Conservation (phyloP, 1,284 basidiomycete species). For the Anthracocystis setariae region DNA sequence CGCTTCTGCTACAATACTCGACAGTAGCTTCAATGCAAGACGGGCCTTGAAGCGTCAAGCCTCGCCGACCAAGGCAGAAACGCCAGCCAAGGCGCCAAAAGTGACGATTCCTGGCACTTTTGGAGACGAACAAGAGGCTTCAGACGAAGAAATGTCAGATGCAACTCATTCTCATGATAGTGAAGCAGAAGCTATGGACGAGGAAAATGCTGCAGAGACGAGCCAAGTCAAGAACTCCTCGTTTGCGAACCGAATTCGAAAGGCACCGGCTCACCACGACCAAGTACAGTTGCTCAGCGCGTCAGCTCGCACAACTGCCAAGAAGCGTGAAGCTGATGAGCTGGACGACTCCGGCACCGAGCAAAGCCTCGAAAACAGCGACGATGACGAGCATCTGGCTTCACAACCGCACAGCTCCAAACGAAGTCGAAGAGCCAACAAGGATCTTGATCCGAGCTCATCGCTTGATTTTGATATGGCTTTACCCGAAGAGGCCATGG, state of each 20-base stretch:
- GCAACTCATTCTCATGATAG: constrained; percentile 1
- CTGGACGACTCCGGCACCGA: constrained; percentile 24
- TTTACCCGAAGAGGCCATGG: constrained; percentile 34
- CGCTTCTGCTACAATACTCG: background rate
- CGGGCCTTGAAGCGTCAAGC: constrained; percentile 16
- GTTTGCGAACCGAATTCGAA: background rate
- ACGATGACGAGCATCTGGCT: constrained; percentile 14
- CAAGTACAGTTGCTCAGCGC: background rate
- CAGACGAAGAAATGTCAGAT: constrained; percentile 35
- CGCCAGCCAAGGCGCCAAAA: constrained; percentile 9
- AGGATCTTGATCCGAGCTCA: constrained; percentile 23
- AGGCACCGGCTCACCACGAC: background rate
- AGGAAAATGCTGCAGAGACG: constrained; percentile 15
- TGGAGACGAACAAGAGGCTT: background rate
- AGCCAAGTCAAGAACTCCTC: background rate
- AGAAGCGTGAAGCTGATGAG: constrained; percentile 44
- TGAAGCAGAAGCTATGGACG: constrained; percentile 11
- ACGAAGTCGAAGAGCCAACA: constrained; percentile 21
- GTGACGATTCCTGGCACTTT: constrained; percentile 24
- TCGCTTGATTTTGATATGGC: constrained; percentile 31
- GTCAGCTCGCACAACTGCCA: constrained; percentile 28
- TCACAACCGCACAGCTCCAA: constrained; percentile 24
- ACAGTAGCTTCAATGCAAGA: constrained; percentile 4
- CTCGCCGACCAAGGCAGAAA: constrained; percentile 18
- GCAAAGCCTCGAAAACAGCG: constrained; percentile 10